Evolutionary conservation across 2,329 filamentous ascomycete species (phyloP).

Genomic region (Monosporascus sp.): DNA sequence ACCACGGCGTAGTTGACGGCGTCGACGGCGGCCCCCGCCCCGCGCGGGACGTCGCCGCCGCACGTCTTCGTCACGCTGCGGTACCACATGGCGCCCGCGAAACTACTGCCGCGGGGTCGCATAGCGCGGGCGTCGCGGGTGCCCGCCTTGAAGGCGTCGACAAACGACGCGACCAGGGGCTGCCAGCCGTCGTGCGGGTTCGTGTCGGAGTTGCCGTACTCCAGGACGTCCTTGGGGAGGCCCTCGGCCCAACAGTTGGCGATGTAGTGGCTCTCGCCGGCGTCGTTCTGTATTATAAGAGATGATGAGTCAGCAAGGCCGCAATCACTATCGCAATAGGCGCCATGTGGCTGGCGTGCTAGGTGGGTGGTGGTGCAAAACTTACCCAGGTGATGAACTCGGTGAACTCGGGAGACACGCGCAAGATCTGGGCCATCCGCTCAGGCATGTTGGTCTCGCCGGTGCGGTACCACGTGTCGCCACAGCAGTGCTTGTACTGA

Average conservation of each 20-base stretch:
- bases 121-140: conserved; percentile 13
- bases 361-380: no score
- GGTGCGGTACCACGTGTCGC: conserved; percentile 25
- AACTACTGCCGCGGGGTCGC: conserved; percentile 12
- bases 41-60: conserved; percentile 15
- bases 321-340: no score
- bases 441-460: conserved; percentile 30
- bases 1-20: conserved; percentile 27
- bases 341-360: no score
- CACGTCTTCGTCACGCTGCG: conserved; percentile 15
- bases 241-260: conserved; percentile 28
- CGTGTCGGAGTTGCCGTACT: conserved; percentile 24
- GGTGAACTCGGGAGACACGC: conserved; percentile 25
- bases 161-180: conserved; percentile 29
- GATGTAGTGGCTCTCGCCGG: conserved; percentile 32
- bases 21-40: conserved; percentile 19
- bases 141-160: conserved; percentile 27
- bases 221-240: conserved; percentile 18
- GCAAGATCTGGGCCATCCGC: conserved; percentile 31
- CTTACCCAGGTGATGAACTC: conserved; percentile 29
- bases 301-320: background rate
- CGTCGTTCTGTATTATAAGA: conserved; percentile 24
- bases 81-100: conserved; percentile 31
- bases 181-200: conserved; percentile 29
- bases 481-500: conserved; percentile 29